A percentile compares a stretch with the other conserved stretches of the same genome.
phyloP scores from a whole-genome alignment of 2,329 filamentous ascomycete genomes.

The Lachnum nothofagi region DNA sequence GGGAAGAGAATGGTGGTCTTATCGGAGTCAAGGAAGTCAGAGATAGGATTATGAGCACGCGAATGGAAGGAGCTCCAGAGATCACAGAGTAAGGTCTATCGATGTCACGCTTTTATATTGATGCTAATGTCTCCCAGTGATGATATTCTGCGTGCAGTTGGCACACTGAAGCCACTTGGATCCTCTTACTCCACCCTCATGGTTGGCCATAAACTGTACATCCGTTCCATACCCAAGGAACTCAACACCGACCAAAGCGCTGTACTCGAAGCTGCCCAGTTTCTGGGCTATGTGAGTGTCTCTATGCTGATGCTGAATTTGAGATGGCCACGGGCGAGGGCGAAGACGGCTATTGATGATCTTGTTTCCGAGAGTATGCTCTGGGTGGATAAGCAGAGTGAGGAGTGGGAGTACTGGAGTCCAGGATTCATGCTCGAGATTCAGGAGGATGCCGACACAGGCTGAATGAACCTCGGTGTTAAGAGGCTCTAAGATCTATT shows the following conservation, averaged over 20 bases:
- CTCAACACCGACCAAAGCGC: constrained; percentile 90
- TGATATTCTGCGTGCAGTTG: constrained; percentile 84
- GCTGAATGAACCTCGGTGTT: too few species aligned
- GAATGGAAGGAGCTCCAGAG: constrained; percentile 68
- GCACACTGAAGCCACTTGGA: constrained; percentile 78
- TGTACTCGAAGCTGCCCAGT: constrained; percentile 84
- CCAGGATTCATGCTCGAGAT: constrained; percentile 60
- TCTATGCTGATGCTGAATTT: constrained; percentile 85
- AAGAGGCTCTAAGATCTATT: too few species aligned
- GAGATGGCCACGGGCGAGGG: constrained; percentile 75
- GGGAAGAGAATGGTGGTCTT: constrained; percentile 86
- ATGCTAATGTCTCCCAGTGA: constrained; percentile 49
- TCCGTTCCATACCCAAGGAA: constrained; percentile 89
- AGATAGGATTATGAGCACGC: constrained; percentile 66
- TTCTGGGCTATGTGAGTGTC: constrained; percentile 83
- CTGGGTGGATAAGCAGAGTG: constrained; percentile 83
- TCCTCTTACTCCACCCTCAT: constrained; percentile 80
- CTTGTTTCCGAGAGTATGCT: constrained; percentile 82
- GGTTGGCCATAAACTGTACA: constrained; percentile 80
- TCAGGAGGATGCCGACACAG: constrained; percentile 16
- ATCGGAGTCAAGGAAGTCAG: constrained; percentile 78
- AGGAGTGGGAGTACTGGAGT: constrained; percentile 92
- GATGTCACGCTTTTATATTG: not conserved
- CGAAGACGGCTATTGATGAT: constrained; percentile 87
- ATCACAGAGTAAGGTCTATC: constrained; percentile 64